Base-by-base conservation (phyloP, 2,329 filamentous ascomycete species). In the Leptographium galeiforme region DNA sequence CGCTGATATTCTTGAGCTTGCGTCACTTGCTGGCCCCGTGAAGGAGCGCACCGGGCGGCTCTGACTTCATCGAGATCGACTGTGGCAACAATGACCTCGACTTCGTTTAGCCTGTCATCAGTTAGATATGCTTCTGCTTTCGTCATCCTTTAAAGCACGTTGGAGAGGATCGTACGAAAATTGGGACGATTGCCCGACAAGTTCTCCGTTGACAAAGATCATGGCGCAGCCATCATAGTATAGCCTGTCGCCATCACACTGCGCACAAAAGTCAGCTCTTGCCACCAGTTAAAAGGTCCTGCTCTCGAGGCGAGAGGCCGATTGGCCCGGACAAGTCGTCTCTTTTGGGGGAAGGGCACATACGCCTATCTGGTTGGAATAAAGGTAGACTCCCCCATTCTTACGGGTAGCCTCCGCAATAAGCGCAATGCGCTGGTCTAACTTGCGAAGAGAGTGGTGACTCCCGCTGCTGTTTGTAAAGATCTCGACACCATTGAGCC, bases 21-120 rank as follows among this genome's bases (percentile, higher is more conserved):
- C 54, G 77, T 72, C 8, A 79, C 76, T 62, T 87, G 84, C 25
- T 79, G 62, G 8, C 76, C 75, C 52, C 81, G 72, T 13, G 76
- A 77, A 10, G 76, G 72, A 0, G 72, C 69, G n/a, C 68, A 77
- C 0, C 85, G 71, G 60, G 74, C 82, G 1, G 74, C 70, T 36
- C 84, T 71, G 7, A 91, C 84, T 57, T 87, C 81, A 61, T 91
- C 87, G 2, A 87, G 69, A 59, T 86, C 82, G 8, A 86, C 72
- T 0, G 81, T 85, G 3, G 82, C 83, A 6, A 74, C 78, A 18
- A 83, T 67, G 5, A 86, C 80, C 60, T 86, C 82, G 40, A 41
- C 40, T 18, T 41, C 40, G n/a, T 41, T 41, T 14, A 40, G 38
- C 38, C 38, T 40, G 38, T 12, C 13, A 40, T 14, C 38, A 13